A percentile compares a stretch with the other conserved stretches of the same genome.
These are phyloP conservation scores for Bryoglossum gracile DNA, from an alignment of 495 filamentous ascomycete species.

Conservation along the genomic window DNA sequence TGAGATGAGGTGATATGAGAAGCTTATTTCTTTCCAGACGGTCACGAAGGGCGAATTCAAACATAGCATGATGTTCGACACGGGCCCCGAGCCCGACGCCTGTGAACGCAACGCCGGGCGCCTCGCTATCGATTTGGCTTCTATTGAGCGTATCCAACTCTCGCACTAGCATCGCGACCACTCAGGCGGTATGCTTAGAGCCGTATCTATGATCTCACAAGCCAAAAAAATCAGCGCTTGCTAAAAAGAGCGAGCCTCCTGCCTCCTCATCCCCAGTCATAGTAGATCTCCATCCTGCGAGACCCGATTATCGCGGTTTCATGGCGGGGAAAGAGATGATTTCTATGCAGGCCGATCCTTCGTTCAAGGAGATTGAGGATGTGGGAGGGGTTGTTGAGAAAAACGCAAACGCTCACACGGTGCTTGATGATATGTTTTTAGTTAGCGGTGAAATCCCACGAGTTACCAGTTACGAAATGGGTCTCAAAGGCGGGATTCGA, in stretches of 20 bases:
- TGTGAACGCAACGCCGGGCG: slow-evolving; percentile 50
- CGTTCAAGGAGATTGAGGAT: slow-evolving; percentile 42
- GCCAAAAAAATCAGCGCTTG: too few relatives aligned
- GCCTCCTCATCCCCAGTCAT: slow-evolving; percentile 26
- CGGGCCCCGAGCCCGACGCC: slow-evolving; percentile 48
- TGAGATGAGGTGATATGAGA: too few relatives aligned
- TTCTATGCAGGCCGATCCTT: slow-evolving; percentile 51
- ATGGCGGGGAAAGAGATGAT: slow-evolving; percentile 35
- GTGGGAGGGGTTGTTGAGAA: slow-evolving; percentile 43
- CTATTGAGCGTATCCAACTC: slow-evolving; percentile 32
- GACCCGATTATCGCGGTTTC: slow-evolving; percentile 49
- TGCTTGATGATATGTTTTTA: slow-evolving; percentile 49
- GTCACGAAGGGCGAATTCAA: slow-evolving; percentile 43
- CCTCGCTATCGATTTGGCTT: slow-evolving; percentile 37
- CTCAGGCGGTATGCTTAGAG: slow-evolving; percentile 39
- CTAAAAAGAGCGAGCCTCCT: slow-evolving; percentile 6
- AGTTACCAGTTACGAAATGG: slow-evolving; percentile 46
- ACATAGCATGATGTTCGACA: slow-evolving; percentile 53
- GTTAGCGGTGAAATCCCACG: slow-evolving; percentile 53
- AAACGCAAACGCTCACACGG: slow-evolving; percentile 38
- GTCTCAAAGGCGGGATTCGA: slow-evolving; percentile 41
- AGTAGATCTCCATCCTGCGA: slow-evolving; percentile 48
- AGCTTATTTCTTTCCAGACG: too few relatives aligned
- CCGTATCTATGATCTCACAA: slow-evolving; percentile 38
- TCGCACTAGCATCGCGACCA: slow-evolving; percentile 61